Percentiles rank a stretch among this genome's conserved stretches.
Conservation (phyloP, 345 rosid species). For the Schrenkiella parvula region DNA sequence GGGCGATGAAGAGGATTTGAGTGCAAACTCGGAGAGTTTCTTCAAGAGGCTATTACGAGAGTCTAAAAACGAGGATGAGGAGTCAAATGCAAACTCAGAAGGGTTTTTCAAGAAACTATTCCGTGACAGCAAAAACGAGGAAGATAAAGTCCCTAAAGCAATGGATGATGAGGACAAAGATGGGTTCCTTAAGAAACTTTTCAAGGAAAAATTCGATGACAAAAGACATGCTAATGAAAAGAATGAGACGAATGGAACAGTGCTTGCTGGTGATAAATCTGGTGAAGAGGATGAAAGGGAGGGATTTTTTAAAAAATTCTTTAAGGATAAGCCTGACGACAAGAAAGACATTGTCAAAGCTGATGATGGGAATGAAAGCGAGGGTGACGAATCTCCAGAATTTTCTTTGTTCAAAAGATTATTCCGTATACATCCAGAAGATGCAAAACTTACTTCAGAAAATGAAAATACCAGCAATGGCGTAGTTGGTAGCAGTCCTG, state of each 20-base stretch:
- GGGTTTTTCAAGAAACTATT: constrained; percentile 84
- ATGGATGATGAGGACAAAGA: constrained; percentile 84
- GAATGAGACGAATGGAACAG: constrained; percentile 44
- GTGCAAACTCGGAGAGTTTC: constrained; percentile 47
- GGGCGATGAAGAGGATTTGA: constrained; percentile 65
- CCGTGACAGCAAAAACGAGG: constrained; percentile 75
- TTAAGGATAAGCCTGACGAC: constrained; percentile 82
- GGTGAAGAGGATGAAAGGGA: constrained; percentile 83
- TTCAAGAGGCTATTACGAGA: constrained; percentile 70
- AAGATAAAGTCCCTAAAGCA: constrained; percentile 59
- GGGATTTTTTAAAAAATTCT: constrained; percentile 78
- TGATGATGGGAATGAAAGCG: constrained; percentile 52
- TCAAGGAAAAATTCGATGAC: constrained; percentile 82
- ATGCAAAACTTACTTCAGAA: constrained; percentile 45
- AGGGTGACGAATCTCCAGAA: constrained; percentile 76
- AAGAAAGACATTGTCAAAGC: constrained; percentile 52
- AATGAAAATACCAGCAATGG: constrained; percentile 56
- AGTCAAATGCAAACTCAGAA: constrained; percentile 51
- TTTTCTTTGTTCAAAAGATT: constrained; percentile 71
- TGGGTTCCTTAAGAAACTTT: constrained; percentile 80
- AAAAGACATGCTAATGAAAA: constrained; percentile 63
- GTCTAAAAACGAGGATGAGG: constrained; percentile 69
- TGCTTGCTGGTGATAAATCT: constrained; percentile 60
- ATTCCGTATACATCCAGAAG: constrained; percentile 96
- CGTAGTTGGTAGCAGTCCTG: constrained; percentile 84